Evolutionary conservation across 768 basidiomycete genomes (phyloP), one percentile per base, ranked within the genome.

Genomic region (Suillus plorans): DNA sequence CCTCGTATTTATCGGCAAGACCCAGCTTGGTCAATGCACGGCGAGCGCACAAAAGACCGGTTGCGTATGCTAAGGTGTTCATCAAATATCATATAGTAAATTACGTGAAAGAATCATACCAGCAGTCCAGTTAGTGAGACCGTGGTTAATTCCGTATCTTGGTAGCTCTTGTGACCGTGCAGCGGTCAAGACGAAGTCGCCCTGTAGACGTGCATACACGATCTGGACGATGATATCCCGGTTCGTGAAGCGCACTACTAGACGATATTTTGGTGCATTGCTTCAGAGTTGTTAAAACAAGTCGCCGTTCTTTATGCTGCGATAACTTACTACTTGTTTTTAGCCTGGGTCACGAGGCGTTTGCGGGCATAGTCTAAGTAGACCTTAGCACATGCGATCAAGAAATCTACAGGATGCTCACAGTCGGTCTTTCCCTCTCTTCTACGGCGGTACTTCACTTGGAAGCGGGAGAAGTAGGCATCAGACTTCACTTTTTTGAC

Each of bases 401-500:
- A 18, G 52, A 60, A 18, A 60, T 64, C 16, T 57, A 20, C 31
- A 37, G 28, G 22, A n/a, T 42, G 79, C 89, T 72, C 66, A 94
- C 93, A 99, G 77, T 99, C 97, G 67, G 97, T 99, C 85, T 97
- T 99, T 66, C 97, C 97, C 83, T 99, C 97, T 77, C 95, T 89
- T 70, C 97, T 85, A 75, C 97, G 85, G 77, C 97, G 92, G 81
- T 97, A 97, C 84, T 99, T 99, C 74, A 99, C 96, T 84, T 97
- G 95, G 86, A 91, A 97, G 68, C 96, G 89, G 67, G 95, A 97
- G 84, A 94, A 97, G 90, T 98, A 98, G 74, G 97, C 94, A 78
- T 89, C 88, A 74, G 93, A 92, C 86, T 99, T 98, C 84, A 96
- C 79, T 71, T 91, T 90, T 84, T 98, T 98, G 84, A 97, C 91